Evolutionary conservation across 306 rosid species (phyloP).

Genomic region (Geum urbanum): DNA sequence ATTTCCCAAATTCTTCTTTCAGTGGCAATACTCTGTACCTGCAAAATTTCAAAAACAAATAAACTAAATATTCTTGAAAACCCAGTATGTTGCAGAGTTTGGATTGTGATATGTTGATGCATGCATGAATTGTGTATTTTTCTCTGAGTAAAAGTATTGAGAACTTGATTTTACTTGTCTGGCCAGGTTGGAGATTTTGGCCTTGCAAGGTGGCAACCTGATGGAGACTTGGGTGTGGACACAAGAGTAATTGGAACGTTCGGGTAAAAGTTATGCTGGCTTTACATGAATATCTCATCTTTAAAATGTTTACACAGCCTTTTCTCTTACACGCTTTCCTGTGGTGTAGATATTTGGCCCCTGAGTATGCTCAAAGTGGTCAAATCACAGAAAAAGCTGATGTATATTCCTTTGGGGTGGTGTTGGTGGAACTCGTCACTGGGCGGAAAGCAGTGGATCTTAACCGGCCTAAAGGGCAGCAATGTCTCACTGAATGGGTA

Average conservation of each 20-base stretch:
- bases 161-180: constrained; percentile 21
- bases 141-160: not conserved
- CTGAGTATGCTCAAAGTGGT: constrained; percentile 97
- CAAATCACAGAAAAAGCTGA: constrained; percentile 98
- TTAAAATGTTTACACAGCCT: not conserved
- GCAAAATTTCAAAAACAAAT: not conserved
- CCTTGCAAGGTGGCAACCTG: constrained; percentile 99
- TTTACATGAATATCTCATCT: not conserved
- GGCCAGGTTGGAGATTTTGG: constrained; percentile 97
- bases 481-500: constrained; percentile 98
- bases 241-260: constrained; percentile 98
- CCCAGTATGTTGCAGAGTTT: not conserved
- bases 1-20: not conserved
- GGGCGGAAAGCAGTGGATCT: constrained; percentile 99
- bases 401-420: constrained; percentile 96
- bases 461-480: constrained; percentile 88
- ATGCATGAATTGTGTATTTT: constrained; percentile 13
- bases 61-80: not conserved
- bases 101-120: not conserved
- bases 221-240: constrained; percentile 92
- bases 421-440: constrained; percentile 84
- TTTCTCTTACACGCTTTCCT: constrained; percentile 21
- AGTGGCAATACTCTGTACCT: not conserved
- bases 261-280: constrained; percentile 50
- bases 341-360: constrained; percentile 81